Evolutionary conservation across 441 rosid species (phyloP).

Genomic region (Populus hybrid): DNA sequence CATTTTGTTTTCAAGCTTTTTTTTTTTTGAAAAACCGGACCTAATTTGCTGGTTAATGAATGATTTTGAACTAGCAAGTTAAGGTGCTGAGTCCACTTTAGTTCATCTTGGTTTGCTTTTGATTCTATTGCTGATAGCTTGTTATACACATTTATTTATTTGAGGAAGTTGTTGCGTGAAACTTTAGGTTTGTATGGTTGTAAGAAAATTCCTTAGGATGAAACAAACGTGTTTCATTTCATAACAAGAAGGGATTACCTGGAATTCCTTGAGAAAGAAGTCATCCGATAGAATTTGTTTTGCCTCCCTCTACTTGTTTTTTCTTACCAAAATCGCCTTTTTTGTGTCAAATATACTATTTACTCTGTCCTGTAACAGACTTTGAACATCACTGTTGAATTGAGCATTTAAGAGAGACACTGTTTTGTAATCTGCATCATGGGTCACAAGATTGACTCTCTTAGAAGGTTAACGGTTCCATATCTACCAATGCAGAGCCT

Average conservation of each 20-base stretch:
- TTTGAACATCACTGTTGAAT: neutral
- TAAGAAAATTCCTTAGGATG: neutral
- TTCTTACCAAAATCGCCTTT: neutral
- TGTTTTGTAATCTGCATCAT: neutral
- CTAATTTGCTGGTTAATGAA: neutral
- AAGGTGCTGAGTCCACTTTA: neutral
- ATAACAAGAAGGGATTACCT: neutral
- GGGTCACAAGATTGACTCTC: neutral
- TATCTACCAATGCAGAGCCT: neutral
- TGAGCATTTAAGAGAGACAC: neutral
- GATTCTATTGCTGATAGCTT: neutral
- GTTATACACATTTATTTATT: neutral
- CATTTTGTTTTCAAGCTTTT: neutral
- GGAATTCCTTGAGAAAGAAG: neutral
- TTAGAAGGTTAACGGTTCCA: neutral
- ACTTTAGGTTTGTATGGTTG: neutral
- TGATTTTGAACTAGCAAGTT: neutral
- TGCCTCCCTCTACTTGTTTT: neutral
- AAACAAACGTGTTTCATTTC: neutral
- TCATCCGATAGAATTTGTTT: neutral
- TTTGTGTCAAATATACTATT: neutral
- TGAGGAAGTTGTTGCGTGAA: neutral
- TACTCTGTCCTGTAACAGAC: neutral
- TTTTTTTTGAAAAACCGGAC: neutral
- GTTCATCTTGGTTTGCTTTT: neutral